Evolutionary conservation across 2,329 filamentous ascomycete species (phyloP), one percentile per base, ranked within the genome.

Genomic region (Hypoxylon sp.): DNA sequence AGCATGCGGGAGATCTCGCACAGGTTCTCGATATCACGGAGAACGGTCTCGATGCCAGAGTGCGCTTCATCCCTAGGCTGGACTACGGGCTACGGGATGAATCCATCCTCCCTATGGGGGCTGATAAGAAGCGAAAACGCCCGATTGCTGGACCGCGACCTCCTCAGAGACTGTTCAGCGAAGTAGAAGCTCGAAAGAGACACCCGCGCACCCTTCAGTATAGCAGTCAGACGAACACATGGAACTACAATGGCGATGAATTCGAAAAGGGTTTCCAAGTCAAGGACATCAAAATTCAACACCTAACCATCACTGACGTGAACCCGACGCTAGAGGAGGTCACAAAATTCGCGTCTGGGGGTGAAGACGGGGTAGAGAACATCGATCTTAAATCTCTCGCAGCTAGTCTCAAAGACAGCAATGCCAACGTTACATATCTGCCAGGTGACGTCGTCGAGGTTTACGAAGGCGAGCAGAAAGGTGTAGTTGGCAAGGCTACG

Each of bases 401-500:
- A 7, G 92, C 94, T 53, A 97, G 93, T 72, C 84, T 98, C 59
- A 97, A 97, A 78, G 92, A 93, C 65, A 92, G 90, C 72, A 92
- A 92, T 66, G 89, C 90, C 7, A 92, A 92, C 68, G 91, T 94
- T 35, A 91, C 92, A 2, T 99, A 97, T 76, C 87, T 97, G 4
- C 93, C 94, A 2, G 97, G 97, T 35, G 96, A 99, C 78, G 90
- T 94, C n/a, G 94, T 99, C 21, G 95, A 98, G 80, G 93, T 99
- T 47, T 98, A 94, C 79, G 90, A 94, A 63, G 96, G 96, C 72
- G 96, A 99, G 82, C 96, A 99, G 78, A 93, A 92, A 77, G 96
- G 96, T 57, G 92, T 98, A 13, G 86, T 93, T 32, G 96, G 96
- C 75, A 93, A 91, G 74, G 94, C 93, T 1, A 89, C 92, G 53